Evolutionary conservation across 2,329 filamentous ascomycete genomes (phyloP).

Genomic region (Aspergillus aculeatinus): DNA sequence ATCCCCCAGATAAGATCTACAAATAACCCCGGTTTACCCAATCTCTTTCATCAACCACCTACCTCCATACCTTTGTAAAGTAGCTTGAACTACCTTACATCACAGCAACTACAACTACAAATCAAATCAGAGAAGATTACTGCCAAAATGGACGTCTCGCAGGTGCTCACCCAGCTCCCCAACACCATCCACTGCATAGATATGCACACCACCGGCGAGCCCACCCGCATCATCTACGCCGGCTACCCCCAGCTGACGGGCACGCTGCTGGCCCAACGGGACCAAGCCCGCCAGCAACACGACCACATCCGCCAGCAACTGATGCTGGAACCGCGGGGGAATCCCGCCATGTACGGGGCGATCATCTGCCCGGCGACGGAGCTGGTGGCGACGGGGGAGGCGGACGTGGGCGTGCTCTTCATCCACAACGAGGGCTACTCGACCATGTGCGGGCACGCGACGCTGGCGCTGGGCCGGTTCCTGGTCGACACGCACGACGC

Average conservation of each 20-base stretch:
- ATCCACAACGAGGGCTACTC: slow-evolving; percentile 50
- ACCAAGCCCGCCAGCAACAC: slow-evolving; percentile 37
- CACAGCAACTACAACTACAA: too few relatives aligned
- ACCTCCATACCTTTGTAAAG: too few relatives aligned
- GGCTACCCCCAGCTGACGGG: slow-evolving; percentile 43
- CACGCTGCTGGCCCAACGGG: slow-evolving; percentile 44
- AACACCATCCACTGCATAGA: slow-evolving; percentile 35
- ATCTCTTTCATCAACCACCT: neutral
- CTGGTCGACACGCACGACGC: slow-evolving; percentile 44
- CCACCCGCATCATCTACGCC: slow-evolving; percentile 48
- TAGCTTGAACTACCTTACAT: too few relatives aligned
- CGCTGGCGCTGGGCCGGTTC: slow-evolving; percentile 50
- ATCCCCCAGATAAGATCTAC: neutral
- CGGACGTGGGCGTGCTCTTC: slow-evolving; percentile 52
- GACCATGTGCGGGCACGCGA: slow-evolving; percentile 55
- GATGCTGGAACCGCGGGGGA: slow-evolving; percentile 51
- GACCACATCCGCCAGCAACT: slow-evolving; percentile 45
- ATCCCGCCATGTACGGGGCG: slow-evolving; percentile 54
- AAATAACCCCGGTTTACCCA: too few relatives aligned
- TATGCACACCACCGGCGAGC: slow-evolving; percentile 53
- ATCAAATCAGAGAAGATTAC: neutral
- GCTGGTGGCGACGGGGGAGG: slow-evolving; percentile 39
- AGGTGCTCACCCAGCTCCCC: slow-evolving; percentile 5
- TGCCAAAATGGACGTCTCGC: slow-evolving; percentile 20
- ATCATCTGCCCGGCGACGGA: slow-evolving; percentile 47